Evolutionary conservation across 192 early-diverging fungal genomes (phyloP), one percentile per base, ranked within the genome.

Genomic region (Rhizophlyctis rosea): DNA sequence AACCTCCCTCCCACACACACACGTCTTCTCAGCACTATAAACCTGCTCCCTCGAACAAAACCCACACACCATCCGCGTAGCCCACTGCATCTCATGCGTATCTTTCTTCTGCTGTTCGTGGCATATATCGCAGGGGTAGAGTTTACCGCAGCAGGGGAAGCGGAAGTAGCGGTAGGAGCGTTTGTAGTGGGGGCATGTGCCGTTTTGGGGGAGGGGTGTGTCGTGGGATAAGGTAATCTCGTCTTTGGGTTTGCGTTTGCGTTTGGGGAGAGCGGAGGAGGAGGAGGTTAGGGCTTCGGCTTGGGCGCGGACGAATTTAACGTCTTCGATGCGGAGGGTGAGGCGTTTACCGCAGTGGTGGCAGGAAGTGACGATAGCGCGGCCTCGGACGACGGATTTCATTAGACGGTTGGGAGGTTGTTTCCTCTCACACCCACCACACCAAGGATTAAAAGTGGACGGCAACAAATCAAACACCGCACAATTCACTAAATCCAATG

Each of bases 101-200:
- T 91, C 87, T 39, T 35, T n/a, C 35, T 59, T 68, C 32, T 78
- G 72, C 1, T 83, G 80, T 54, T 93, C 90, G 51, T 96, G 94
- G 68, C 94, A 96, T 1, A 78, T 54, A 69, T 92, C 91, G 59
- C 94, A 96, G 0, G 91, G 81, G 62, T 83, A 91, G 13, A 90
- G 71, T 67, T 86, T 90, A 54, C 81, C 82, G 64, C 94, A 96
- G 78, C 94, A 96, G 0, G 91, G 87, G 69, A 96, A 96, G 21
- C 94, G 82, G 74, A 96, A 90, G 91, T 91, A 96, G 24, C 94
- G 80, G 39, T 86, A 86, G 23, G 90, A 91, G 69, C 88, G 90
- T n/a, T 80, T 67, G 69, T 92, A 96, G 56, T 96, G 92, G 50
- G 79, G 74, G 72, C 94, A 96, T 0, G 88, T 73, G 1, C 94